Base-by-base conservation (phyloP, 2,329 filamentous ascomycete species). In the Claviceps paspali region DNA sequence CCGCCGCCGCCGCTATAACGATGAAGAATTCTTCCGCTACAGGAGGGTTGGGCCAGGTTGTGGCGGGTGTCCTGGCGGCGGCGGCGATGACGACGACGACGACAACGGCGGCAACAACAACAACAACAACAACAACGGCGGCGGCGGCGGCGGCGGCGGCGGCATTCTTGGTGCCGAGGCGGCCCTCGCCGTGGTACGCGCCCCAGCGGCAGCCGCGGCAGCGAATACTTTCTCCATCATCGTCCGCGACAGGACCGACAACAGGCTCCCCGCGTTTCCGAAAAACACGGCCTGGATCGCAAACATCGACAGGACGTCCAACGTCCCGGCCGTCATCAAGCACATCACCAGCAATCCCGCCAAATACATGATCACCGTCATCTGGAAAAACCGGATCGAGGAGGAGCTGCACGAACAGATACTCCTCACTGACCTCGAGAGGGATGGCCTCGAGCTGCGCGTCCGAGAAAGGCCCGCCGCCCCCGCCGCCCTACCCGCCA, bases 331-430 rank as follows among this genome's bases (percentile, higher is more conserved):
- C 3, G 11, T 36, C 8, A 36, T 36, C 17, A 38, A 23, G 14
- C 18, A 29, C 36, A 32, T 38, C 23, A 38, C 36, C 10, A 3
- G 29, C 4, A 38, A 38, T 8, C 36, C 36, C 11, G 29, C 2
- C 4, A 38, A 38, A 11, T 38, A 14, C 36, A 33, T 32, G 29
- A 18, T 38, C 17, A 33, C 30, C 3, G 36, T 33, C 8, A 17
- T 38, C 10, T 32, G 36, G 30, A 26, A 11, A 5, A 28, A 12
- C 11, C 12, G 3, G 9, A 3, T 33, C 8, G 23, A 27, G 19
- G 36, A 38, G 8, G 29, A 38, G 23, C 30, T 38, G 1, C 21
- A 36, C 12, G 14, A 23, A 5, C 9, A 3, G 11, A 30, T 31
- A 3, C 30, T n/a, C 4, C 5, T 23, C 35, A 17, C 6, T 21